These are phyloP conservation scores for Nicotiana undulata DNA, from an alignment of 257 asterid species.

Conservation along the genomic window DNA sequence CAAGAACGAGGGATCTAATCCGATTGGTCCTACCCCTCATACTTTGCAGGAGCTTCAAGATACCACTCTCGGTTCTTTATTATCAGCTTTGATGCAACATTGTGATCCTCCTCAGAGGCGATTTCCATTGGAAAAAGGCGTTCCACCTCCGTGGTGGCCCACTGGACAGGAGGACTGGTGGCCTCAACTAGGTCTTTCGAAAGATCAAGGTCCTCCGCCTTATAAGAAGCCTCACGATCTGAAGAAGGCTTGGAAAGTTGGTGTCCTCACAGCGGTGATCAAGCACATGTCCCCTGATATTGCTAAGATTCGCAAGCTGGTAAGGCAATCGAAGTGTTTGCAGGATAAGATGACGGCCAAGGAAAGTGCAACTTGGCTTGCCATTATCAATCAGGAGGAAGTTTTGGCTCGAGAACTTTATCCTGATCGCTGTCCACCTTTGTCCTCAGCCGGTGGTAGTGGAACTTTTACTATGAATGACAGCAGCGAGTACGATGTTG, in stretches of 20 bases:
- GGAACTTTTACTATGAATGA: constrained; percentile 29
- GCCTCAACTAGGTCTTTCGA: constrained; percentile 45
- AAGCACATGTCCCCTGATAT: constrained; percentile 59
- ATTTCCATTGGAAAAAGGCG: constrained; percentile 50
- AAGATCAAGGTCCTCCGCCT: constrained; percentile 48
- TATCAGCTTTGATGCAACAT: constrained; percentile 63
- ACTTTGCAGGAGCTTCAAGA: constrained; percentile 59
- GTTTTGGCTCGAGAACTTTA: constrained; percentile 48
- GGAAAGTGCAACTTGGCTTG: constrained; percentile 64
- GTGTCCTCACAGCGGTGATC: constrained; percentile 52
- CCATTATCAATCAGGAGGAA: constrained; percentile 51
- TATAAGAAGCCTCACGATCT: constrained; percentile 58
- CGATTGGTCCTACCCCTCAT: constrained; percentile 47
- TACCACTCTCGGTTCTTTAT: constrained; percentile 50
- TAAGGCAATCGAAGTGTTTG: constrained; percentile 50
- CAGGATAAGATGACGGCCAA: constrained; percentile 67
- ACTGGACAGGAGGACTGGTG: constrained; percentile 59
- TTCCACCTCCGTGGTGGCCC: constrained; percentile 69
- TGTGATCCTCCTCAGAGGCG: constrained; percentile 63
- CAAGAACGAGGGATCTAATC: constrained; percentile 21
- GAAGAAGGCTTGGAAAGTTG: constrained; percentile 69
- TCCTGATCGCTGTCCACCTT: constrained; percentile 35
- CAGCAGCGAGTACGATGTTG: constrained; percentile 51
- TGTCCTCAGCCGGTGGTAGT: constrained; percentile 27
- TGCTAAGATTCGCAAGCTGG: constrained; percentile 52